These are phyloP conservation scores for Pichia eremophila DNA, from an alignment of 805 yeast species.

Conservation along the genomic window DNA sequence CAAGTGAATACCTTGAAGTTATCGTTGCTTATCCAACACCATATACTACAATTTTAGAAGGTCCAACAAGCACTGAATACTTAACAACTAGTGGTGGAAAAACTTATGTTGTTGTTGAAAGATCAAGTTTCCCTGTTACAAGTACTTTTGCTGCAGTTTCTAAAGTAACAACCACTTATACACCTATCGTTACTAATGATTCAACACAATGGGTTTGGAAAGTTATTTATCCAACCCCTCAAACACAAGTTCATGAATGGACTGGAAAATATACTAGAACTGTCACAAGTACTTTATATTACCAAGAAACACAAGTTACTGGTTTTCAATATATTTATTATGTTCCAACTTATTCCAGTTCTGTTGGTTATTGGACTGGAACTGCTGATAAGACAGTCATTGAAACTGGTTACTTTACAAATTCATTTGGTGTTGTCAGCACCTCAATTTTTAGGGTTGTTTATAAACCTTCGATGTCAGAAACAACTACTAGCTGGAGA, in stretches of 20 bases:
- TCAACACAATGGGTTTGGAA: not conserved
- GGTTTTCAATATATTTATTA: not conserved
- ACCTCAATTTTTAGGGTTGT: conserved; percentile 1
- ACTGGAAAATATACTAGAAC: not conserved
- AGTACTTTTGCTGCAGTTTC: not conserved
- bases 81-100: not conserved
- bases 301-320: not conserved
- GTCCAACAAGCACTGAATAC: not conserved
- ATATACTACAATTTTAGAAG: not conserved
- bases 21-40: not conserved
- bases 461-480: conserved; percentile 1
- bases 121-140: not conserved
- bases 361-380: conserved; percentile 2
- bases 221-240: not conserved
- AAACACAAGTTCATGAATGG: not conserved
- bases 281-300: not conserved
- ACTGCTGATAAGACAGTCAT: not conserved
- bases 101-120: not conserved
- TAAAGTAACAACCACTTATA: not conserved
- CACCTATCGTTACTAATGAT: not conserved
- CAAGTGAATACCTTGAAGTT: not conserved
- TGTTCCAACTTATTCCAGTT: conserved; percentile 2
- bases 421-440: not conserved
- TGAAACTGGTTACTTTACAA: not conserved
- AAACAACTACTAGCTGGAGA: conserved; percentile 1